Evolutionary conservation across 1,139 yeast species (phyloP).

Genomic region (Protomyces pachydermus): DNA sequence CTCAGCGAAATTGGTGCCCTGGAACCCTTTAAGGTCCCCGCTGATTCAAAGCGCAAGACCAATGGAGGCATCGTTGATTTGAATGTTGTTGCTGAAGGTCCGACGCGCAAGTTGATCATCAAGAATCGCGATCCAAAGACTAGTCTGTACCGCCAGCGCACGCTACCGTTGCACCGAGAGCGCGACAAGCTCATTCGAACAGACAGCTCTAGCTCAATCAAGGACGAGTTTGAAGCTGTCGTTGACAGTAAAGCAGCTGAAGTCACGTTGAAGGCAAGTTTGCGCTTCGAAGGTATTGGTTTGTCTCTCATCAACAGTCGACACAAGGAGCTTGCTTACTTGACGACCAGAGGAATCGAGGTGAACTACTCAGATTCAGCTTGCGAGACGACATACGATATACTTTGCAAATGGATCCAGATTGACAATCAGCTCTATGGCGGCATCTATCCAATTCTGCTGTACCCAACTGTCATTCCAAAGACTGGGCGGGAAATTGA

Average conservation of each 20-base stretch:
- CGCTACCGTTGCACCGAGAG: background rate
- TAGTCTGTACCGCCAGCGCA: constrained; percentile 30
- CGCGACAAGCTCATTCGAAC: constrained; percentile 4
- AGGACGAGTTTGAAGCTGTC: constrained; percentile 54
- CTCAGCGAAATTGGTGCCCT: constrained; percentile 88
- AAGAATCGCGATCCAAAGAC: constrained; percentile 65
- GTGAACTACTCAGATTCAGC: constrained; percentile 78
- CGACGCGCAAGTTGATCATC: constrained; percentile 79
- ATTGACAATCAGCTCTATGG: constrained; percentile 88
- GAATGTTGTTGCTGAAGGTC: constrained; percentile 94
- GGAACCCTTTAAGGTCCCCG: constrained; percentile 64
- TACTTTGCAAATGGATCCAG: constrained; percentile 90
- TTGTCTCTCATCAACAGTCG: constrained; percentile 71
- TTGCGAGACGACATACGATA: constrained; percentile 69
- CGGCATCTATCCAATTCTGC: constrained; percentile 76
- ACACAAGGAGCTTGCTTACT: constrained; percentile 72
- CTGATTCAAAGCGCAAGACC: constrained; percentile 42
- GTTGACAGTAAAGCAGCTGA: constrained; percentile 52
- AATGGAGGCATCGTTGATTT: constrained; percentile 53
- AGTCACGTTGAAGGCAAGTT: constrained; percentile 54
- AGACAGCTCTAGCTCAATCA: constrained; percentile 24
- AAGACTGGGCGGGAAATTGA: constrained; percentile 79
- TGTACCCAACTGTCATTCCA: constrained; percentile 91
- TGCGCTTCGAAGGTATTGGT: constrained; percentile 82
- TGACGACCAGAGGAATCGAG: constrained; percentile 76